phyloP scores from a whole-genome alignment of 192 early-diverging fungal genomes.

The Endogone sp. region DNA sequence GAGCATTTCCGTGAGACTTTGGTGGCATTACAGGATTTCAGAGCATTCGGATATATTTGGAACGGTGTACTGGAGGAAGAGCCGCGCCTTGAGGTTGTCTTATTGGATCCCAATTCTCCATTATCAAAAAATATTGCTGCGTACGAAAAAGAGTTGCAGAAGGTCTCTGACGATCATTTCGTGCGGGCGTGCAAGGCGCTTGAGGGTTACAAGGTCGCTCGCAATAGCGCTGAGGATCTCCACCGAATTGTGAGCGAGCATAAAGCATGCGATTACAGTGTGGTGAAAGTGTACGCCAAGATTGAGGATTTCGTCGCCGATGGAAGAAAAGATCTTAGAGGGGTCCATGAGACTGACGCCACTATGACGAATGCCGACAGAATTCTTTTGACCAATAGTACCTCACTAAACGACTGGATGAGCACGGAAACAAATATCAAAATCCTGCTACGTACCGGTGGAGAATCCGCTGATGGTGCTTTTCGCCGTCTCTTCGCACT shows the following conservation, averaged over 20 bases:
- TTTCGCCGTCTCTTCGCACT: not conserved
- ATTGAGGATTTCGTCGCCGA: not conserved
- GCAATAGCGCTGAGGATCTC: not conserved
- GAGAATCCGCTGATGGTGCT: not conserved
- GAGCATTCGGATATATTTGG: not conserved
- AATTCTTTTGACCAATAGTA: not conserved
- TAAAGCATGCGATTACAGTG: not conserved
- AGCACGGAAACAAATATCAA: not conserved
- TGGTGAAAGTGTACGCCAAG: not conserved
- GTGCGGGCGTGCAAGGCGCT: not conserved
- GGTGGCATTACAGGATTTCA: not conserved
- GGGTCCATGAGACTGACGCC: not conserved
- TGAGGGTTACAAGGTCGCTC: not conserved
- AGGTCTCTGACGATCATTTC: not conserved
- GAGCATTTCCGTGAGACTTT: not conserved
- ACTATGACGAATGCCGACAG: not conserved
- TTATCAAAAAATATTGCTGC: not conserved
- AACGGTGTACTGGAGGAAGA: not conserved
- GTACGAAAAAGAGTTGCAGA: not conserved
- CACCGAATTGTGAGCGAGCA: not conserved
- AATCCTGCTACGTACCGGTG: not conserved
- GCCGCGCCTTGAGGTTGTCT: not conserved
- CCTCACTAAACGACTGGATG: not conserved
- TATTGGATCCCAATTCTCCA: not conserved
- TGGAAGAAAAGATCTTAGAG: not conserved